These are phyloP conservation scores for Pseudomonodictys pantanalensis DNA, from an alignment of 495 filamentous ascomycete species.

Conservation along the genomic window DNA sequence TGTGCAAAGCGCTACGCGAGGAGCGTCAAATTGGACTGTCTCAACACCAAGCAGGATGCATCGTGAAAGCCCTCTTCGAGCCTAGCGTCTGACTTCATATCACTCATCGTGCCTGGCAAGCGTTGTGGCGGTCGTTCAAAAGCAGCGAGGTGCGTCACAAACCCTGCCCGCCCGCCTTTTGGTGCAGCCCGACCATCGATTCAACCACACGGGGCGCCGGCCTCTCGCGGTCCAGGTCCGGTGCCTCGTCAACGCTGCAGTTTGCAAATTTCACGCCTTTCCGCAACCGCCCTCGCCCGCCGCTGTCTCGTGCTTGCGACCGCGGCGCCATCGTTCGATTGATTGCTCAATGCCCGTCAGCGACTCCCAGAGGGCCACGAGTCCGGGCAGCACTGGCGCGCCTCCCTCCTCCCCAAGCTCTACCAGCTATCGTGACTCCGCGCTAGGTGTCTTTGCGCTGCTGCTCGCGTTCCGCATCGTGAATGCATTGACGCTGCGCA, in stretches of 20 bases:
- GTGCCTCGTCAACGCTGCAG: too few relatives aligned
- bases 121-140: constrained; percentile 1
- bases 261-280: not conserved
- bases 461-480: constrained; percentile 75
- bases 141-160: too few relatives aligned
- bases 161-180: too few relatives aligned
- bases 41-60: constrained; percentile 19
- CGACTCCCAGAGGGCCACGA: constrained; percentile 28
- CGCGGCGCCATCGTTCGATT: not conserved
- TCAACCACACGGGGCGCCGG: too few relatives aligned
- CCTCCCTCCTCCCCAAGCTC: not conserved
- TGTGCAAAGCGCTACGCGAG: too few relatives aligned
- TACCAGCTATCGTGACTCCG: constrained; percentile 6
- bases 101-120: not conserved
- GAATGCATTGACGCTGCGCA: constrained; percentile 78
- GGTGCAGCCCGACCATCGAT: too few relatives aligned
- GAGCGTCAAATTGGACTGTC: too few relatives aligned
- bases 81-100: constrained; percentile 6
- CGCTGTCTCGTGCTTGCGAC: not conserved
- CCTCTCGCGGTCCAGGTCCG: too few relatives aligned
- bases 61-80: constrained; percentile 22
- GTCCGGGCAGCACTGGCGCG: constrained; percentile 8
- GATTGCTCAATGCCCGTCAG: constrained; percentile 28
- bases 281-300: not conserved
- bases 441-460: constrained; percentile 29